Base-by-base conservation (phyloP, 345 rosid species). In the Pugionium cornutum region DNA sequence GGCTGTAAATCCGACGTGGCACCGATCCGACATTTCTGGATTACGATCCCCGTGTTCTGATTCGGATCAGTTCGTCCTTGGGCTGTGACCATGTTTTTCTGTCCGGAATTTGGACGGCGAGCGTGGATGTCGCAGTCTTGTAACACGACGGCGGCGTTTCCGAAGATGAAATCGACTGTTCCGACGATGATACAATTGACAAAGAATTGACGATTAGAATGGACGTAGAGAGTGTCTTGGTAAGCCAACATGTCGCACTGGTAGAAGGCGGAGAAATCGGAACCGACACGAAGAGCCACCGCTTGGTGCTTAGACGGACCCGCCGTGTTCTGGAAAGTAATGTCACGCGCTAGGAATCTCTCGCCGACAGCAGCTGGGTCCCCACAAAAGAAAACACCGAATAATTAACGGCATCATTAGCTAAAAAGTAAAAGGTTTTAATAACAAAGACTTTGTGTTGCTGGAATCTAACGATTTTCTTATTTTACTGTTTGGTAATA, bases 61-160 rank as follows among this genome's bases (percentile, higher is more conserved):
- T 92, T 90, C 1, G 95, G 89, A 63, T 92, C 98, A 0, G 73
- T 76, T 26, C 97, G 73, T 59, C 98, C 98, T 44, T 92, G 98
- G 3, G 98, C 98, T 0, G 98, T 92, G 42, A 92, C 79, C 98
- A 92, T 92, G 78, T 90, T 92, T 58, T 88, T 92, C 79, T 92
- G 98, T 7, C 97, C 97, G 0, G 97, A 62, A 6, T 78, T 68
- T 5, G 98, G 98, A 1, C 58, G 75, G 4, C 98, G 92, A 7
- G 97, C 98, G 35, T 89, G 97, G 70, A 92, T 92, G 77, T 92
- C 97, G 7, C 97, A 92, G 50, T 88, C 78, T 43, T 83, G 91
- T 4, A 88, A 26, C 4, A 85, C 86, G 0, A 70, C 91, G 0
- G 84, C 95, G 0, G 80, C 78, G 34, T 88, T 88, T 28, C 95